Conservation (phyloP, 768 basidiomycete species). For the Russula lepida region DNA sequence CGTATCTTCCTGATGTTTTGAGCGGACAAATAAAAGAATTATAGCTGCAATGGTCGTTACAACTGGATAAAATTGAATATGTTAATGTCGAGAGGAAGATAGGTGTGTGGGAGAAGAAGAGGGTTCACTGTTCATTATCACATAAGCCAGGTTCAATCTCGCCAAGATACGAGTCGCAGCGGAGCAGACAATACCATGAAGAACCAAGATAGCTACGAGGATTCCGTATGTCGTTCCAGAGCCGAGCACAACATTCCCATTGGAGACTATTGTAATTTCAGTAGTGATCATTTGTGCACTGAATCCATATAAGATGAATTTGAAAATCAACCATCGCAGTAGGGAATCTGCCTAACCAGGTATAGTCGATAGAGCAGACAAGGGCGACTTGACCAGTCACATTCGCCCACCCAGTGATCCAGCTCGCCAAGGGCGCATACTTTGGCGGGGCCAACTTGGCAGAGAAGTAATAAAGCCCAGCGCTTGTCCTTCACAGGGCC, state of each 20-base stretch:
- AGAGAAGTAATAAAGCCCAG: conserved; percentile 72
- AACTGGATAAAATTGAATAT: conserved; percentile 31
- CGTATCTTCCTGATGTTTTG: conserved; percentile 34
- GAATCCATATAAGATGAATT: not conserved
- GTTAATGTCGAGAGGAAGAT: not conserved
- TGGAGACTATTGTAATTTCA: conserved; percentile 52
- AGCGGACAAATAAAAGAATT: conserved; percentile 46
- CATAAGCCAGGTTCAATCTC: conserved; percentile 63
- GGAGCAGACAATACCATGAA: conserved; percentile 65
- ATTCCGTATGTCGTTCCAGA: conserved; percentile 61
- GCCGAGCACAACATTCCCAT: conserved; percentile 44
- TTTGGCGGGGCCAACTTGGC: conserved; percentile 60
- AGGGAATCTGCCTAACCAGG: conserved; percentile 35
- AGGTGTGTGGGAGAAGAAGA: conserved; percentile 22
- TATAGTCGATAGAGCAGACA: conserved; percentile 69
- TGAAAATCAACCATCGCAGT: not conserved
- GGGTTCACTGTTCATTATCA: conserved; percentile 45
- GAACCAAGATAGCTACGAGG: conserved; percentile 50
- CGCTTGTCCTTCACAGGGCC: conserved; percentile 49
- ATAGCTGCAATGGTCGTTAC: conserved; percentile 60
- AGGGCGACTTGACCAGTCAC: conserved; percentile 62
- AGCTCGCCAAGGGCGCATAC: conserved; percentile 54
- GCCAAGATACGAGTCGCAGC: conserved; percentile 58
- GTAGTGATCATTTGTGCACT: conserved; percentile 74
- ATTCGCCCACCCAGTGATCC: conserved; percentile 68